Percentiles rank a stretch among this genome's conserved stretches.
These are phyloP conservation scores for Rosellinia necatrix DNA, from an alignment of 2,329 filamentous ascomycete genomes.

Conservation along the genomic window DNA sequence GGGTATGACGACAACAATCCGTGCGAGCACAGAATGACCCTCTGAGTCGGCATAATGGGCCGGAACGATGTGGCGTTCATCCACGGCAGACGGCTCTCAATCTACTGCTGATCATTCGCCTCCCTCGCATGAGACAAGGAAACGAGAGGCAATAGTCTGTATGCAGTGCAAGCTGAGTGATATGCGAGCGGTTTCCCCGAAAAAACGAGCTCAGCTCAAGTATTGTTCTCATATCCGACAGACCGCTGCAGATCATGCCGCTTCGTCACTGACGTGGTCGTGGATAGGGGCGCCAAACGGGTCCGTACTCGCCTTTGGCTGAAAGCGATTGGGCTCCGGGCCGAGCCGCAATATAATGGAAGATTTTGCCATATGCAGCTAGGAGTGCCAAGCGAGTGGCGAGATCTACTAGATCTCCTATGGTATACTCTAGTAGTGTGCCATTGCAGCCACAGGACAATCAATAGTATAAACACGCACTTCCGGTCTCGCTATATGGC, in stretches of 20 bases:
- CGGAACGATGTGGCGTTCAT: conserved; percentile 9
- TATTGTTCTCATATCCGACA: background rate
- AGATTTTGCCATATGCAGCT: conserved; percentile 8
- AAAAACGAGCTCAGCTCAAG: background rate
- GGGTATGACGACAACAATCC: conserved; percentile 4
- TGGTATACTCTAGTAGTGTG: background rate
- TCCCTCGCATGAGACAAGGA: conserved; percentile 1
- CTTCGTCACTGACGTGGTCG: conserved; percentile 11
- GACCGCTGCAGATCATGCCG: conserved; percentile 6
- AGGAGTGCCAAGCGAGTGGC: background rate
- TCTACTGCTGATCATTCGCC: conserved; percentile 3
- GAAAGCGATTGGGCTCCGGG: conserved; percentile 11
- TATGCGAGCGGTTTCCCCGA: background rate
- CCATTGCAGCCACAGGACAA: conserved; percentile 1
- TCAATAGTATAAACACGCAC: background rate
- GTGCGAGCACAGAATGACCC: no score
- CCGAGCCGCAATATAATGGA: conserved; percentile 6
- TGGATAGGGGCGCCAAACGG: background rate
- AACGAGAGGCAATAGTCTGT: conserved; percentile 20
- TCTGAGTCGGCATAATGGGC: background rate
- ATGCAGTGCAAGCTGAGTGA: conserved; percentile 12
- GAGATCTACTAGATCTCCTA: background rate
- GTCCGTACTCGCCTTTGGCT: background rate
- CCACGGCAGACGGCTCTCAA: conserved; percentile 1
- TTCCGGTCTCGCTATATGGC: background rate